Conservation (phyloP, 345 rosid genomes). For the Bruguiera gymnorhiza region DNA sequence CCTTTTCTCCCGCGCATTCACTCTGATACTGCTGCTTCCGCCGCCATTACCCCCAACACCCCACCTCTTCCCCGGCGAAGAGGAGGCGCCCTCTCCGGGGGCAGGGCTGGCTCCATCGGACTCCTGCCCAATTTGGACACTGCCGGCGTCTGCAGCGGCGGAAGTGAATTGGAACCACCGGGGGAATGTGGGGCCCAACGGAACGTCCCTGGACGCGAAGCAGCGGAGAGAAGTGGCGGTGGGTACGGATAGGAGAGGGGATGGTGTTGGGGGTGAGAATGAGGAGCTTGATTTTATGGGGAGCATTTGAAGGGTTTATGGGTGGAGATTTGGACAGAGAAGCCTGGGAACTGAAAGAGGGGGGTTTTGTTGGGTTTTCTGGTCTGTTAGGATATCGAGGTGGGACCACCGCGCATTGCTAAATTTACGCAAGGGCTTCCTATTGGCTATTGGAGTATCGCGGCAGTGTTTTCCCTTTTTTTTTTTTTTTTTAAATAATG, state of each 20-base stretch:
- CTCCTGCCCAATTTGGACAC: conserved; percentile 48
- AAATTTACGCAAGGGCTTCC: no score
- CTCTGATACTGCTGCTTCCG: conserved; percentile 32
- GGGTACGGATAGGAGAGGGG: conserved; percentile 22
- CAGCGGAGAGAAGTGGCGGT: conserved; percentile 51
- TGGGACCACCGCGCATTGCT: neutral
- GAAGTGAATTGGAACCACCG: conserved; percentile 38
- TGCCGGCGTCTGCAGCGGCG: conserved; percentile 44
- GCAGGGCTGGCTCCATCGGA: conserved; percentile 29
- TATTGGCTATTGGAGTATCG: no score
- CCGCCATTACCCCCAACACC: conserved; percentile 24
- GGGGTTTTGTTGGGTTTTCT: neutral
- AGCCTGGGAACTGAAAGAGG: neutral
- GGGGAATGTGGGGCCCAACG: conserved; percentile 40
- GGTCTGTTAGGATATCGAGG: neutral
- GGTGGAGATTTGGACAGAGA: neutral
- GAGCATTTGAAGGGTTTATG: conserved; percentile 46
- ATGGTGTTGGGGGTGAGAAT: conserved; percentile 40
- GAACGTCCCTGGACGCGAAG: conserved; percentile 57
- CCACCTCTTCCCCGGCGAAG: conserved; percentile 3
- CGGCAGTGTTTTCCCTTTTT: no score
- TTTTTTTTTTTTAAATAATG: no score
- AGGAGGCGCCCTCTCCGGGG: conserved; percentile 14
- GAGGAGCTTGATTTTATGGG: conserved; percentile 45
- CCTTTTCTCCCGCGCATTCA: conserved; percentile 57